Evolutionary conservation across 371 early-diverging fungal genomes (phyloP).

Genomic region (Phascolomyces articulosus): DNA sequence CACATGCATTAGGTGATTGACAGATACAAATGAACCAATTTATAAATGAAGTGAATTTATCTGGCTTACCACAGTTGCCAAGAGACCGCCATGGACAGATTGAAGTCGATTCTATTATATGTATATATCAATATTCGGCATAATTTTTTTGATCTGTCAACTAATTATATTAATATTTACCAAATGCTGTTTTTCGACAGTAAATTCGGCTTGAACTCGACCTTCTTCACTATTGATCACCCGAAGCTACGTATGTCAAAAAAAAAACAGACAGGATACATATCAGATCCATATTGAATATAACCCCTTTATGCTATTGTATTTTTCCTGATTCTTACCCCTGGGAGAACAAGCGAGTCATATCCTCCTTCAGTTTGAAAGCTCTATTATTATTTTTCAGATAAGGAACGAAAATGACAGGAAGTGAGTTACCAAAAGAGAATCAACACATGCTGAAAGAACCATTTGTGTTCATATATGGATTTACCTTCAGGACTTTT

Average conservation of each 20-base stretch:
- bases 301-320: too few species aligned
- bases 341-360: slow-evolving; percentile 44
- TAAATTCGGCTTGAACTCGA: slow-evolving; percentile 47
- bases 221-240: slow-evolving; percentile 47
- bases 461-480: not conserved
- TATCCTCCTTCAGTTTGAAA: slow-evolving; percentile 45
- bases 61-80: slow-evolving; percentile 62
- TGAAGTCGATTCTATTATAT: slow-evolving; percentile 54
- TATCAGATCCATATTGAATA: too few species aligned
- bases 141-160: too few species aligned
- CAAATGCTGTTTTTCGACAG: slow-evolving; percentile 58
- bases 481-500: slow-evolving; percentile 20
- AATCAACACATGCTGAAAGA: not conserved
- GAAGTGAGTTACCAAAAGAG: not conserved
- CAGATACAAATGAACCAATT: too few species aligned
- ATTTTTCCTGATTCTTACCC: slow-evolving; percentile 27
- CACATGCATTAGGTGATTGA: too few species aligned
- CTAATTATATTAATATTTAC: slow-evolving; percentile 31
- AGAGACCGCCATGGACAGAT: slow-evolving; percentile 64
- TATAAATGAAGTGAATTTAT: too few species aligned
- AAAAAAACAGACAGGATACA: too few species aligned
- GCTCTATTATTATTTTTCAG: slow-evolving; percentile 21
- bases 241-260: slow-evolving; percentile 34
- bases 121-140: not conserved
- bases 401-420: not conserved